These are phyloP conservation scores for Licmophora abbreviata DNA, from an alignment of 108 stramenopile species.

Conservation along the genomic window DNA sequence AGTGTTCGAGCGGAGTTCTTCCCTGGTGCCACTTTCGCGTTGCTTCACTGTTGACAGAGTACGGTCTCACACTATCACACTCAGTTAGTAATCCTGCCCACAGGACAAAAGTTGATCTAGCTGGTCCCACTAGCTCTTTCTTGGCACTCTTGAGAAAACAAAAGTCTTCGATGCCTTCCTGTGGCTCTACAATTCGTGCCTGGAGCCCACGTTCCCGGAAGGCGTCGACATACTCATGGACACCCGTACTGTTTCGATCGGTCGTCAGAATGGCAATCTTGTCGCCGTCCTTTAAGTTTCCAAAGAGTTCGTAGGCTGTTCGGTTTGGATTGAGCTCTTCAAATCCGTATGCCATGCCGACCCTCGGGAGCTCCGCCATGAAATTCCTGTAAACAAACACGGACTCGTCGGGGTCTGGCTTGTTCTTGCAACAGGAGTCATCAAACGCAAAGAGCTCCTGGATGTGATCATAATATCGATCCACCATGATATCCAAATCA, in stretches of 20 bases:
- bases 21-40: not conserved
- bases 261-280: constrained; percentile 16
- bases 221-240: constrained; percentile 9
- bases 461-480: not conserved
- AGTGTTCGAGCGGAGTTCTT: not conserved
- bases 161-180: constrained; percentile 13
- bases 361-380: not conserved
- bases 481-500: too few relatives aligned
- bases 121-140: constrained; percentile 11
- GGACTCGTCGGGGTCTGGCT: not conserved
- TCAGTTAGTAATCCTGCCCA: constrained; percentile 17
- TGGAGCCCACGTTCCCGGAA: constrained; percentile 8
- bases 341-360: constrained; percentile 12
- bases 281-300: constrained; percentile 13
- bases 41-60: constrained; percentile 2
- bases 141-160: constrained; percentile 16
- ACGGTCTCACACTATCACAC: constrained; percentile 11
- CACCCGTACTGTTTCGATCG: constrained; percentile 1
- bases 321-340: constrained; percentile 18
- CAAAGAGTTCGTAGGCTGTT: constrained; percentile 11
- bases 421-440: not conserved
- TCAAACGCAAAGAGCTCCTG: not conserved
- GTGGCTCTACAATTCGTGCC: constrained; percentile 9
- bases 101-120: constrained; percentile 7
- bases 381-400: not conserved